These are phyloP conservation scores for Populus davidiana DNA, from an alignment of 345 rosid genomes.

Conservation along the genomic window DNA sequence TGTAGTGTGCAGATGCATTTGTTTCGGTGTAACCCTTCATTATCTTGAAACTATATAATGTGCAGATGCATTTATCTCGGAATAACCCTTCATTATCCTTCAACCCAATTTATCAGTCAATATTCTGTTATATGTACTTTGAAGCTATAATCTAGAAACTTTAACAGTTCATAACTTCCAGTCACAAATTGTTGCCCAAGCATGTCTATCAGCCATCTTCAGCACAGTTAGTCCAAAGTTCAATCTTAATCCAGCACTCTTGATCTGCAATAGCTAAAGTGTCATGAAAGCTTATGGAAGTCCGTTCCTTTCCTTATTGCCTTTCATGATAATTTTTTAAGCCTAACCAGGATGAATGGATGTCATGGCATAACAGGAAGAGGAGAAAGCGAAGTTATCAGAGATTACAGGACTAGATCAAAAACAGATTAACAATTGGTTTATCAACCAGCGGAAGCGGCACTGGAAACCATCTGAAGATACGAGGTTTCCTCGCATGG, in stretches of 20 bases:
- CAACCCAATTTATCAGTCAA: background rate
- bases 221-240: background rate
- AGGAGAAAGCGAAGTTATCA: conserved; percentile 49
- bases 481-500: conserved; percentile 46
- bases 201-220: background rate
- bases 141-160: background rate
- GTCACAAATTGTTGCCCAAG: background rate
- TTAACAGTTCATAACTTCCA: background rate
- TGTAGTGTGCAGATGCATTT: background rate
- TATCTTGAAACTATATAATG: background rate
- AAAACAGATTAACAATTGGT: conserved; percentile 30
- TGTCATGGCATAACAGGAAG: conserved; percentile 40
- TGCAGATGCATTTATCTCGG: background rate
- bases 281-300: background rate
- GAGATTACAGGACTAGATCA: conserved; percentile 24
- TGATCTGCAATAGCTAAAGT: background rate
- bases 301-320: background rate
- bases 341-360: background rate
- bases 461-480: conserved; percentile 28
- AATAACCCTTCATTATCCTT: background rate
- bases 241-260: background rate
- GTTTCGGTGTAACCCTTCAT: background rate
- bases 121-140: background rate
- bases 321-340: background rate
- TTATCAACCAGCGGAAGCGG: conserved; percentile 30